These are phyloP conservation scores for Psidium friedrichsthalianum DNA, from an alignment of 345 rosid species.

Conservation along the genomic window DNA sequence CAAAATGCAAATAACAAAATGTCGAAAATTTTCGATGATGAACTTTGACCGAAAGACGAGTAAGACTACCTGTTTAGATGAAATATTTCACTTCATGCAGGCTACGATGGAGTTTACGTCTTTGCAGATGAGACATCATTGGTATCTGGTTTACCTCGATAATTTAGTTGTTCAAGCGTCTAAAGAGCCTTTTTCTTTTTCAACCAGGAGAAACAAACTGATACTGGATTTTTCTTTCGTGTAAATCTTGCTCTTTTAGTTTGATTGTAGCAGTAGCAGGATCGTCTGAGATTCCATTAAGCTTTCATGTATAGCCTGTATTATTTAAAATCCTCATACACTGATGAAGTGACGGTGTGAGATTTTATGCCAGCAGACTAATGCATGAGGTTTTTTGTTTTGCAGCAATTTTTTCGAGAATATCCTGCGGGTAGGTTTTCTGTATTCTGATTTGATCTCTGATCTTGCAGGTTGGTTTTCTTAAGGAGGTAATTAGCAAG, in stretches of 20 bases:
- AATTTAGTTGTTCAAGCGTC: background rate
- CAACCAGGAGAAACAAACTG: background rate
- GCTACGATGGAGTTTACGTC: background rate
- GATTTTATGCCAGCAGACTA: background rate
- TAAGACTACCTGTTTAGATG: background rate
- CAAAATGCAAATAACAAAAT: background rate
- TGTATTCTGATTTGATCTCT: background rate
- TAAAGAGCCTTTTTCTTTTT: background rate
- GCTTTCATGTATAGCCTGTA: background rate
- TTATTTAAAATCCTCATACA: background rate
- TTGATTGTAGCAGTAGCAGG: background rate
- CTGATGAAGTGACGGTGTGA: background rate
- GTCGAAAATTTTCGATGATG: background rate
- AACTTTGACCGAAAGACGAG: background rate
- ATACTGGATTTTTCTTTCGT: background rate
- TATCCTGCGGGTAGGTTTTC: background rate
- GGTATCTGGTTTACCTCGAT: background rate
- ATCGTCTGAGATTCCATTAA: background rate
- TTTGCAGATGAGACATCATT: background rate
- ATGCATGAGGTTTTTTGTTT: background rate
- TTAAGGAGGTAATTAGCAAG: constrained; percentile 54
- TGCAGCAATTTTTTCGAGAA: background rate
- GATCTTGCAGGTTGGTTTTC: constrained; percentile 50
- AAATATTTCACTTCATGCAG: background rate
- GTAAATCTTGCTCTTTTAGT: background rate